phyloP scores from a whole-genome alignment of 2,329 filamentous ascomycete species.

The Penicillium sp. region DNA sequence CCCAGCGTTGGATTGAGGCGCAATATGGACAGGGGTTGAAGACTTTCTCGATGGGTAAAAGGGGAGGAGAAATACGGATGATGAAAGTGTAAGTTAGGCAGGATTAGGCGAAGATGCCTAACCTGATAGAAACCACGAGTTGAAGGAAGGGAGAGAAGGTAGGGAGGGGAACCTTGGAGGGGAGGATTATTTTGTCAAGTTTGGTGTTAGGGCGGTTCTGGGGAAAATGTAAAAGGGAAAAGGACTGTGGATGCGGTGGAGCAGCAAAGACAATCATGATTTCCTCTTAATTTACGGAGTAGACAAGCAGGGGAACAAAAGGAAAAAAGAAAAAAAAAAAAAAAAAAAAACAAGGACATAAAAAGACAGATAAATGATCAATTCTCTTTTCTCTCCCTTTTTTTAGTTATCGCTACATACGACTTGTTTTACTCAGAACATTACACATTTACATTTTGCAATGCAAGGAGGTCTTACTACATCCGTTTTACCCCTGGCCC shows the following conservation, averaged over 20 bases:
- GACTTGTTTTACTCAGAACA: background rate
- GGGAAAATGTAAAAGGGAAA: conserved; percentile 15
- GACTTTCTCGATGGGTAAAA: background rate
- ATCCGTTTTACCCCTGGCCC: conserved; percentile 23
- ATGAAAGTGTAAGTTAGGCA: background rate
- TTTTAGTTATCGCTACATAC: background rate
- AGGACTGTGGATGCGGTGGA: conserved; percentile 16
- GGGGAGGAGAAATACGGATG: background rate
- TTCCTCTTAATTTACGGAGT: background rate
- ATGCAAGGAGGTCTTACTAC: background rate
- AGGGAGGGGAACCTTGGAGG: background rate
- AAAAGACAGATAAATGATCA: background rate
- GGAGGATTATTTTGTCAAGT: conserved; percentile 14
- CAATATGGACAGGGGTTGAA: background rate
- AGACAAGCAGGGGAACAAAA: no score
- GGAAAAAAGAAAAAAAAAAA: background rate
- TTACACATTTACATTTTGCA: background rate
- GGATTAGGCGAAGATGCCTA: background rate
- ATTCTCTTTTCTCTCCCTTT: no score
- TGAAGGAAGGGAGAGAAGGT: conserved; percentile 1
- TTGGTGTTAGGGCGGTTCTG: conserved; percentile 16
- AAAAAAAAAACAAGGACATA: background rate
- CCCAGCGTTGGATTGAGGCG: background rate
- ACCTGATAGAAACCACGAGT: background rate
- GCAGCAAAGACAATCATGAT: background rate